phyloP scores from a whole-genome alignment of 2,329 filamentous ascomycete genomes.

The Scolecobasidium constrictum region DNA sequence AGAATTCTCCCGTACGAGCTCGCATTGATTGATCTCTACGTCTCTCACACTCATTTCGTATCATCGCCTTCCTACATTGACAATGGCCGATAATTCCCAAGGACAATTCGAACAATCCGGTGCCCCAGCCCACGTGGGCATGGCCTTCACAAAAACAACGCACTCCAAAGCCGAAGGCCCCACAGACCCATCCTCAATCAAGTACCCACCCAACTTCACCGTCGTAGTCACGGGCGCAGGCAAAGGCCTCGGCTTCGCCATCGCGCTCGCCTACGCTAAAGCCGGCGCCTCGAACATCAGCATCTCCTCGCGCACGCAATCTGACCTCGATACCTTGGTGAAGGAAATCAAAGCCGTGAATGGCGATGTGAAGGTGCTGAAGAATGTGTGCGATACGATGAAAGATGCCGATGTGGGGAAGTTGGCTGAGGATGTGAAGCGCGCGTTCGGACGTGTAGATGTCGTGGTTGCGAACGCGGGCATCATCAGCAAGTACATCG shows the following conservation, averaged over 20 bases:
- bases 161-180: constrained; percentile 10
- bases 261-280: constrained; percentile 20
- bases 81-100: no score
- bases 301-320: constrained; percentile 16
- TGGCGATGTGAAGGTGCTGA: constrained; percentile 8
- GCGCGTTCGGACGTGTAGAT: constrained; percentile 9
- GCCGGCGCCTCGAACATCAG: constrained; percentile 17
- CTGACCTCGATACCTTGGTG: constrained; percentile 9
- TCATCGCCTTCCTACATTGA: no score
- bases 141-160: constrained; percentile 8
- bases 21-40: no score
- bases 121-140: constrained; percentile 8
- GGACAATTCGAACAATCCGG: no score
- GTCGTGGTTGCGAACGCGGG: constrained; percentile 11
- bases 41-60: no score
- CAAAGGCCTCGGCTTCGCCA: constrained; percentile 21
- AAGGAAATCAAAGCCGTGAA: constrained; percentile 7
- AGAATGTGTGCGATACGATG: constrained; percentile 9
- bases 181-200: constrained; percentile 13
- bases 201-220: constrained; percentile 15
- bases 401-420: constrained; percentile 9
- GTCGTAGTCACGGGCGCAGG: constrained; percentile 24
- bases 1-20: no score
- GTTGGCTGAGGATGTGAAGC: constrained; percentile 7
- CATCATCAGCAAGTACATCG: constrained; percentile 9